Evolutionary conservation across 331 rosid species (phyloP).

Genomic region (Cydonia oblonga): DNA sequence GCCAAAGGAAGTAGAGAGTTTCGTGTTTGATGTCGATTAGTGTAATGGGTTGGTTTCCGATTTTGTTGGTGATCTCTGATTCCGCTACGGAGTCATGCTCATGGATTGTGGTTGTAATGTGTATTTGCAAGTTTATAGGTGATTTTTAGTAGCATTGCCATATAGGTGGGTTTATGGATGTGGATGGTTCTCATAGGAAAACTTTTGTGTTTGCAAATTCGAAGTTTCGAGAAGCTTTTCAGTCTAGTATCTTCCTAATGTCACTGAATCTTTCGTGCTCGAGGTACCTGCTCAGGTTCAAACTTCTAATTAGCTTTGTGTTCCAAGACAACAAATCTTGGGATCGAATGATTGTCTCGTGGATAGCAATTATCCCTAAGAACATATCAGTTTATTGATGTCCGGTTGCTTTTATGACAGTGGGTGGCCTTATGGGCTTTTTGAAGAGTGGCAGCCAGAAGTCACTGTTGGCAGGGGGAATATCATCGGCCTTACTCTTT

Average conservation of each 20-base stretch:
- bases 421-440: slow-evolving; percentile 88
- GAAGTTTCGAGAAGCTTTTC: not conserved
- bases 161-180: not conserved
- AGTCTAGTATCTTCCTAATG: not conserved
- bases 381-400: not conserved
- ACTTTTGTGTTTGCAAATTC: not conserved
- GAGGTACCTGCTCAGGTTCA: not conserved
- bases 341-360: not conserved
- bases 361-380: not conserved
- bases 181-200: not conserved
- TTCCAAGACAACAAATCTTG: not conserved
- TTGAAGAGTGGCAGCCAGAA: slow-evolving; percentile 91
- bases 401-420: slow-evolving; percentile 25
- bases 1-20: not conserved
- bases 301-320: not conserved
- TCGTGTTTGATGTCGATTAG: not conserved
- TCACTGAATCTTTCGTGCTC: not conserved
- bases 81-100: not conserved
- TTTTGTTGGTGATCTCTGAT: not conserved
- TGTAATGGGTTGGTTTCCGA: not conserved
- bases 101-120: not conserved
- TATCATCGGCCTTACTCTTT: slow-evolving; percentile 53
- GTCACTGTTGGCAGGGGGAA: slow-evolving; percentile 81
- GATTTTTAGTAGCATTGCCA: not conserved
- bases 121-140: not conserved